Evolutionary conservation across 352 stramenopile species (phyloP).

Genomic region (Pythium phragmiticola): DNA sequence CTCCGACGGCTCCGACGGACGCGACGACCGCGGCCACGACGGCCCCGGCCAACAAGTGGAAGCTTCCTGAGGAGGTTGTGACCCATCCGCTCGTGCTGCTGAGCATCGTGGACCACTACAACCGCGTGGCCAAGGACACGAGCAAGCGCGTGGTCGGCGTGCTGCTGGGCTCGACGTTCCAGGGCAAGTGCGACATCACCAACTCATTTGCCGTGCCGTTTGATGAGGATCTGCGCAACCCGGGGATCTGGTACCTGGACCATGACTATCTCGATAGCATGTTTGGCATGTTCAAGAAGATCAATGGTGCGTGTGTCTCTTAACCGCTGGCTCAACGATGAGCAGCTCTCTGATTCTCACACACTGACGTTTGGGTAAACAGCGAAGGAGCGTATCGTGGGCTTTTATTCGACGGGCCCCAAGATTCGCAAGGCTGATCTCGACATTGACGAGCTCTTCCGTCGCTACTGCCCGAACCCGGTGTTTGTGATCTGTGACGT

Average conservation of each 20-base stretch:
- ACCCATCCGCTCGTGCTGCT: slow-evolving; percentile 99
- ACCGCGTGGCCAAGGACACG: slow-evolving; percentile 97
- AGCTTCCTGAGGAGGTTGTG: slow-evolving; percentile 91
- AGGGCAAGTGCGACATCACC: slow-evolving; percentile 93
- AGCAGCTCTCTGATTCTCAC: not conserved
- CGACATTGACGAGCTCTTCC: slow-evolving; percentile 95
- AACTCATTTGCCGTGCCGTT: slow-evolving; percentile 97
- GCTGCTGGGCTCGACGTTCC: slow-evolving; percentile 94
- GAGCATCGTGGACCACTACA: slow-evolving; percentile 99
- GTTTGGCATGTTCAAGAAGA: slow-evolving; percentile 95
- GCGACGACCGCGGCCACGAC: not conserved
- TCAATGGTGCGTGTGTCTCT: slow-evolving; percentile 65
- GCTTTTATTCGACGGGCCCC: slow-evolving; percentile 98
- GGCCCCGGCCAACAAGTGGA: slow-evolving; percentile 29
- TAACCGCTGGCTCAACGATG: not conserved
- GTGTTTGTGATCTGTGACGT: slow-evolving; percentile 99
- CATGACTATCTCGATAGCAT: slow-evolving; percentile 99
- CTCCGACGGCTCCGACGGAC: slow-evolving; percentile 12
- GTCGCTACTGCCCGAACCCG: slow-evolving; percentile 92
- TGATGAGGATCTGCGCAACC: slow-evolving; percentile 98
- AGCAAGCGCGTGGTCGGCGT: slow-evolving; percentile 99
- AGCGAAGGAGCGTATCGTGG: slow-evolving; percentile 97
- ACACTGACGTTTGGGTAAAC: not conserved
- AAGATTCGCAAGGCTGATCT: slow-evolving; percentile 95
- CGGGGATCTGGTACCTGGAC: slow-evolving; percentile 98